Evolutionary conservation across 2,329 filamentous ascomycete species (phyloP), one percentile per base, ranked within the genome.

Genomic region (Trichoderma atrobrunneum): DNA sequence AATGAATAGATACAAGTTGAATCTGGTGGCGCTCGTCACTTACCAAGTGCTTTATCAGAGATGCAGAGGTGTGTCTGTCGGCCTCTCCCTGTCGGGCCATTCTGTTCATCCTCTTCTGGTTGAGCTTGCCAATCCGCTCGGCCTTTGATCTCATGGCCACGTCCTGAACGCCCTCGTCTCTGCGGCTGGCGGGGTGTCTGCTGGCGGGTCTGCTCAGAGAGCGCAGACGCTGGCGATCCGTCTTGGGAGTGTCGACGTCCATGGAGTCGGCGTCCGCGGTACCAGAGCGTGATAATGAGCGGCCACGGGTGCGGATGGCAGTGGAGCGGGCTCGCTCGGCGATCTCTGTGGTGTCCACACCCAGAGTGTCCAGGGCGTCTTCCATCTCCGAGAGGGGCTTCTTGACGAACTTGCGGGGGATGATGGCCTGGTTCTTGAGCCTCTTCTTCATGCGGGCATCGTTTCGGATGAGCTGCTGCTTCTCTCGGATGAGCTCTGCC

Each of bases 21-120:
- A 21, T 59, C 5, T 11, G 30, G 54, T 43, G 7, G 39, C 39
- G 39, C 32, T 61, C 21, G 63, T 72, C 10, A 88, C 91, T 82
- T 88, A 97, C 92, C 89, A 99, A 87, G 85, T 98, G 96, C 86
- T 97, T 99, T 74, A 91, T 89, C 83, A 97, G 84, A 68, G 93
- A 88, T 48, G 93, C 92, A 71, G 91, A 91, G 74, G 90, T 90
- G 84, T 98, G 95, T 81, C 97, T 90, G 87, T 99, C 96, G 74
- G 92, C 95, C 86, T 99, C 96, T 87, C 96, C 96, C 87, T 97
- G 93, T 82, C 95, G 91, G 59, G 96, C 96, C 92, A 97, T 96
- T 76, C 95, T 90, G 87, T 99, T 99, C 94, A 97, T 98, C 89
- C 94, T 95, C 88, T 95, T 94, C 91, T 99, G 97, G 78, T 91